Evolutionary conservation across 2,329 filamentous ascomycete genomes (phyloP), one percentile per base, ranked within the genome.

Genomic region (Rasamsonia emersonii): DNA sequence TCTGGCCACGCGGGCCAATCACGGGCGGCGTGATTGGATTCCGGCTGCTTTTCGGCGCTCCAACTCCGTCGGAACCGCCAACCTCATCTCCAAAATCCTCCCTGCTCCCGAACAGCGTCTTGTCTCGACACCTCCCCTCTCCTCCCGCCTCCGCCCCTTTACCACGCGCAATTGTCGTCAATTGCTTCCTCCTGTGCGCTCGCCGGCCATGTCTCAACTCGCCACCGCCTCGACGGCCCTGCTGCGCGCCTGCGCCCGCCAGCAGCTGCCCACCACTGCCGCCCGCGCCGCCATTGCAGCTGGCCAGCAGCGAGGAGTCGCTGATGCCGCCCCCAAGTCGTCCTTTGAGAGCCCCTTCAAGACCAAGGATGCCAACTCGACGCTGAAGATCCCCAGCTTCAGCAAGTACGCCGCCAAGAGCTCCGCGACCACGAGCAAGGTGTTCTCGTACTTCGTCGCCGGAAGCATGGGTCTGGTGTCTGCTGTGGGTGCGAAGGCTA

Each of bases 381-480:
- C 72, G 49, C 78, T 71, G 62, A 77, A 82, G 64, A 82, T 96
- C 56, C 91, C 91, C 49, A 79, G 83, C 68, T 96, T 93, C 66
- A 76, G 76, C 62, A 81, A 86, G 61, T 98, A 98, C 71, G 71
- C 79, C 66, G 80, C 75, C 64, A 79, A 77, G 59, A 68, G 69
- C 45, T 66, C 67, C 49, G 71, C 80, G 61, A 73, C 68, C 47
- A 71, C 71, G 54, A 94, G 93, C 68, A 82, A 88, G 71, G 70
- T 93, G 49, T 91, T 94, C 64, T 79, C 80, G 54, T 98, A 98
- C 76, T 96, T 98, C 69, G 94, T 96, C 85, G 91, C 94, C 47
- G 91, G 91, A 53, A 80, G 85, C 35, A 82, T 98, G 74, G 91
- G 91, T 59, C 82, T 91, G 55, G 73, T 96, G 60, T 79, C 82